Percentiles rank a stretch among this genome's conserved stretches.
phyloP scores from a whole-genome alignment of 2,329 filamentous ascomycete species.

The Epichloe aotearoae region DNA sequence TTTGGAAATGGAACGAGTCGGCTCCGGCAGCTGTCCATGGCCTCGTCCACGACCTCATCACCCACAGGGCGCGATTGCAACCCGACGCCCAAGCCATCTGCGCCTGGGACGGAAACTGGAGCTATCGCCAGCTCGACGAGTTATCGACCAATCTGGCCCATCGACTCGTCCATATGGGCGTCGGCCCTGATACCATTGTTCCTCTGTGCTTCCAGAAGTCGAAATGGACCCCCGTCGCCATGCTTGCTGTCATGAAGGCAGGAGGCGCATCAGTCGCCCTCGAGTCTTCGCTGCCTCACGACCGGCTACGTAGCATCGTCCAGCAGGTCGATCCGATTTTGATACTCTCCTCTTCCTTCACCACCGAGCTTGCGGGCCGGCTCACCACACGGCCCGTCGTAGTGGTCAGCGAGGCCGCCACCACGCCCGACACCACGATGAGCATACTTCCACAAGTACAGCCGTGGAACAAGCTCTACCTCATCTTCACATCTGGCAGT shows the following conservation, averaged over 20 bases:
- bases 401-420: neutral
- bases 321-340: conserved; percentile 7
- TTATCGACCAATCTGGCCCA: conserved; percentile 5
- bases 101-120: conserved; percentile 15
- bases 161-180: conserved; percentile 2
- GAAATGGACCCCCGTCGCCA: conserved; percentile 4
- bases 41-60: conserved; percentile 12
- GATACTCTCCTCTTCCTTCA: conserved; percentile 9
- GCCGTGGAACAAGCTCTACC: conserved; percentile 9
- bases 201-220: conserved; percentile 6
- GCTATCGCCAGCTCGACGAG: conserved; percentile 10
- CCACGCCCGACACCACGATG: conserved; percentile 6
- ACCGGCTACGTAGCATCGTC: conserved; percentile 9
- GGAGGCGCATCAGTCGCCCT: conserved; percentile 3
- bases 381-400: conserved; percentile 8
- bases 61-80: conserved; percentile 2
- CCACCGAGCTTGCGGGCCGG: conserved; percentile 1
- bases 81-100: conserved; percentile 9
- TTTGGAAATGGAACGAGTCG: conserved; percentile 10
- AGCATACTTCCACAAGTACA: conserved; percentile 4
- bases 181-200: conserved; percentile 1
- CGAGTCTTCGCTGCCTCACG: conserved; percentile 9
- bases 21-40: conserved; percentile 5
- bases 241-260: conserved; percentile 3
- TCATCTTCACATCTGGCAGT: conserved; percentile 11